Evolutionary conservation across 2,329 filamentous ascomycete genomes (phyloP).

Genomic region (Diplodia mutila): DNA sequence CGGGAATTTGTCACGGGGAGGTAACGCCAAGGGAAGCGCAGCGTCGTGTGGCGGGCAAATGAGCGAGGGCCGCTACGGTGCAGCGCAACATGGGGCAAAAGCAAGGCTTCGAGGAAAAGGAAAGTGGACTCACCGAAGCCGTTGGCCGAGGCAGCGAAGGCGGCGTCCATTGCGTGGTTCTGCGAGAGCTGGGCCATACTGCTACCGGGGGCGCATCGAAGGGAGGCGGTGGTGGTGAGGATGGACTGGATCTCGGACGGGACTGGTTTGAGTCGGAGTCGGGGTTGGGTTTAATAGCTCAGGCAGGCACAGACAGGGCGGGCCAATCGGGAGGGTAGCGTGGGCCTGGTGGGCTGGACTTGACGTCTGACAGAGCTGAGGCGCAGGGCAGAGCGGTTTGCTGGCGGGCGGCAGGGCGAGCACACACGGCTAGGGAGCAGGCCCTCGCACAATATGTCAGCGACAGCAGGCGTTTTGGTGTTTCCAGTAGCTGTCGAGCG

Average conservation of each 20-base stretch:
- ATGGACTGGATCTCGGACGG: neutral
- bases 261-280: neutral
- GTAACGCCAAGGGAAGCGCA: neutral
- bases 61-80: too few relatives aligned
- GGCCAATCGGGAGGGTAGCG: slow-evolving; percentile 21
- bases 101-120: neutral
- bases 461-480: slow-evolving; percentile 21
- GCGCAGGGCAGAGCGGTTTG: slow-evolving; percentile 14
- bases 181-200: slow-evolving; percentile 22
- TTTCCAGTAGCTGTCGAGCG: slow-evolving; percentile 14
- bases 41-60: neutral
- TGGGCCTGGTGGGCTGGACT: slow-evolving; percentile 3
- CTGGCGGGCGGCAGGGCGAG: neutral
- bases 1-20: slow-evolving; percentile 16
- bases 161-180: slow-evolving; percentile 15
- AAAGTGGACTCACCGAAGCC: slow-evolving; percentile 17
- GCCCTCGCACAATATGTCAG: slow-evolving; percentile 18
- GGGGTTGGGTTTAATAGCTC: slow-evolving; percentile 22
- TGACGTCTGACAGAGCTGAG: slow-evolving; percentile 25
- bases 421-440: neutral
- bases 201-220: neutral
- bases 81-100: neutral
- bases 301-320: slow-evolving; percentile 1
- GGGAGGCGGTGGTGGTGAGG: neutral
- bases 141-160: slow-evolving; percentile 13